Evolutionary conservation across 768 basidiomycete genomes (phyloP).

Genomic region (Ramaria sp.): DNA sequence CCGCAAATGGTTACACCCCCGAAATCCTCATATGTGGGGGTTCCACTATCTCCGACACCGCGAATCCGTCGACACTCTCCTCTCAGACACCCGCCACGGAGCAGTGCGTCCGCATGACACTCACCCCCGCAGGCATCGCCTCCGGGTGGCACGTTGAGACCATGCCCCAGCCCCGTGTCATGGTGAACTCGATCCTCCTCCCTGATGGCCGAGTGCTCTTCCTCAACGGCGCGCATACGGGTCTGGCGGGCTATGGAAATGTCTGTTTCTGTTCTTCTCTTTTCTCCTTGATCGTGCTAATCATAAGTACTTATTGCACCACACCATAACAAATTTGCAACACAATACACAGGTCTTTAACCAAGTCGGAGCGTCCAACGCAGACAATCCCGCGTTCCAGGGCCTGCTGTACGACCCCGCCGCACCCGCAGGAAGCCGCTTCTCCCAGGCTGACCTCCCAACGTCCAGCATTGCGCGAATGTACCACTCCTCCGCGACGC

Average conservation of each 20-base stretch:
- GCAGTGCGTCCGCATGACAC: constrained; percentile 32
- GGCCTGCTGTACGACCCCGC: too few species aligned
- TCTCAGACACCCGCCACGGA: constrained; percentile 30
- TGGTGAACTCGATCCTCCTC: constrained; percentile 21
- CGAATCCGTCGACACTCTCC: constrained; percentile 19
- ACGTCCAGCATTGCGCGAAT: too few species aligned
- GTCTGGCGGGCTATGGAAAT: constrained; percentile 28
- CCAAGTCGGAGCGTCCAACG: too few species aligned
- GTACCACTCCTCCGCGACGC: too few species aligned
- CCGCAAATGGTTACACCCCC: constrained; percentile 28
- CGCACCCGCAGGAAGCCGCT: too few species aligned
- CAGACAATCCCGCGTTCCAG: too few species aligned
- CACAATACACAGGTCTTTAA: too few species aligned
- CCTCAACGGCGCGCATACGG: constrained; percentile 31
- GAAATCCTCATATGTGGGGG: constrained; percentile 35
- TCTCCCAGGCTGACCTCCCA: too few species aligned
- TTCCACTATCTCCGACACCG: constrained; percentile 25
- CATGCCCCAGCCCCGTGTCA: constrained; percentile 29
- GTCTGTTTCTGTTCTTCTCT: constrained; percentile 16
- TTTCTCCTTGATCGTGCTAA: too few species aligned
- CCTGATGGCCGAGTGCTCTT: constrained; percentile 31
- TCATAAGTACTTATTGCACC: too few species aligned
- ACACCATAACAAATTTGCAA: too few species aligned
- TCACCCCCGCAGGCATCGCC: constrained; percentile 30
- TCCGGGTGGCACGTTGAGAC: constrained; percentile 35